Evolutionary conservation across 495 filamentous ascomycete species (phyloP).

Genomic region (Cenococcum geophilum): DNA sequence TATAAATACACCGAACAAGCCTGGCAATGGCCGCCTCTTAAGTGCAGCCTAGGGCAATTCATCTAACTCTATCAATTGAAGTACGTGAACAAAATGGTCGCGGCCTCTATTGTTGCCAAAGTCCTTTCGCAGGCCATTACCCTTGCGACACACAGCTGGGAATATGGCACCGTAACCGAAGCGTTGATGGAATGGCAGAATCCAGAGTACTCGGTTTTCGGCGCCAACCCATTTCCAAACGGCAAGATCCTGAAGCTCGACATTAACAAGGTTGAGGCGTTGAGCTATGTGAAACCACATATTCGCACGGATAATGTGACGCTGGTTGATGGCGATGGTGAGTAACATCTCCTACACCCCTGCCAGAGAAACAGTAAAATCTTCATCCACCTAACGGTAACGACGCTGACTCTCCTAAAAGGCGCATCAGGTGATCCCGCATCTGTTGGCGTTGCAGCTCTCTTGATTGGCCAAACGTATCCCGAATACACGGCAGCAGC

Average conservation of each 20-base stretch:
- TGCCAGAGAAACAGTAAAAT: too few species aligned
- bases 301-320: conserved; percentile 12
- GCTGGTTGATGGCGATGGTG: conserved; percentile 19
- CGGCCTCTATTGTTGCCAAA: conserved; percentile 7
- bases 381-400: conserved; percentile 27
- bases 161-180: conserved; percentile 45
- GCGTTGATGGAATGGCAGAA: conserved; percentile 46
- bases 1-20: too few species aligned
- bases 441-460: conserved; percentile 43
- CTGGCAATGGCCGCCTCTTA: too few species aligned
- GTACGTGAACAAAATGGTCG: conserved; percentile 14
- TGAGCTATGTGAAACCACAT: conserved; percentile 36
- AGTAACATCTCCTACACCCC: not conserved
- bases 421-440: conserved; percentile 40
- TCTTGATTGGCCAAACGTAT: conserved; percentile 44
- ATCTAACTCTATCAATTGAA: too few species aligned
- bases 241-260: conserved; percentile 38
- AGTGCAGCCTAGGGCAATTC: too few species aligned
- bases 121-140: conserved; percentile 20
- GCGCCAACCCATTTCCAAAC: conserved; percentile 41
- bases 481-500: conserved; percentile 33
- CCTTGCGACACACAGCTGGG: conserved; percentile 39
- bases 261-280: conserved; percentile 29
- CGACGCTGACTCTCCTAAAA: not conserved
- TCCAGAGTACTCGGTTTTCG: conserved; percentile 43